Percentiles rank a stretch among this genome's conserved stretches.
Conservation (phyloP, 306 rosid species). For the Rosa multiflora region DNA sequence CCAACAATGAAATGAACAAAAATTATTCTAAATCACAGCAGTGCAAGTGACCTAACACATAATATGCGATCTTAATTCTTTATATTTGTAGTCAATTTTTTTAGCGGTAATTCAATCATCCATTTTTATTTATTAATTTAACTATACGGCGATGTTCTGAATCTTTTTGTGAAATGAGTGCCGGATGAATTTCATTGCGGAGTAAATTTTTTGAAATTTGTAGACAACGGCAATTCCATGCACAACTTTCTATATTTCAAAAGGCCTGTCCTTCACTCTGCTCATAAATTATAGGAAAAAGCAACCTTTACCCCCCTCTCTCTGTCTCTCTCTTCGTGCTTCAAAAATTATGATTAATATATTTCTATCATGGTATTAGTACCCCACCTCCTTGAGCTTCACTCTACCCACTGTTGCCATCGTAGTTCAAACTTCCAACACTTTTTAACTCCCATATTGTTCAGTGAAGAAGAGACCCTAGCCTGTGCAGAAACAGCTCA, state of each 20-base stretch:
- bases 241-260: slow-evolving; percentile 40
- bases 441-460: neutral
- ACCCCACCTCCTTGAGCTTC: slow-evolving; percentile 20
- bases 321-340: slow-evolving; percentile 35
- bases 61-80: too few relatives aligned
- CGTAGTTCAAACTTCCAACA: slow-evolving; percentile 9
- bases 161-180: too few relatives aligned
- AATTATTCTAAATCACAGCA: too few relatives aligned
- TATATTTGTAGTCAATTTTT: too few relatives aligned
- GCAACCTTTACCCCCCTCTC: neutral
- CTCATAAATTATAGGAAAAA: slow-evolving; percentile 32
- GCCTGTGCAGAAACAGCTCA: slow-evolving; percentile 17
- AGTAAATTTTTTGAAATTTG: slow-evolving; percentile 22
- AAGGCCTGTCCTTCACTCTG: slow-evolving; percentile 35
- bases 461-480: neutral
- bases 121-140: too few relatives aligned
- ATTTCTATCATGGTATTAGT: slow-evolving; percentile 18
- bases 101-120: too few relatives aligned
- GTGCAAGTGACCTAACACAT: too few relatives aligned
- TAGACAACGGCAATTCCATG: slow-evolving; percentile 25
- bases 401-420: slow-evolving; percentile 20
- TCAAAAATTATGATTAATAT: slow-evolving; percentile 33
- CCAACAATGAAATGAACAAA: too few relatives aligned
- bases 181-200: too few relatives aligned
- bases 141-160: too few relatives aligned